Base-by-base conservation (phyloP, 305 asterid species). In the Fraxinus nigra region DNA sequence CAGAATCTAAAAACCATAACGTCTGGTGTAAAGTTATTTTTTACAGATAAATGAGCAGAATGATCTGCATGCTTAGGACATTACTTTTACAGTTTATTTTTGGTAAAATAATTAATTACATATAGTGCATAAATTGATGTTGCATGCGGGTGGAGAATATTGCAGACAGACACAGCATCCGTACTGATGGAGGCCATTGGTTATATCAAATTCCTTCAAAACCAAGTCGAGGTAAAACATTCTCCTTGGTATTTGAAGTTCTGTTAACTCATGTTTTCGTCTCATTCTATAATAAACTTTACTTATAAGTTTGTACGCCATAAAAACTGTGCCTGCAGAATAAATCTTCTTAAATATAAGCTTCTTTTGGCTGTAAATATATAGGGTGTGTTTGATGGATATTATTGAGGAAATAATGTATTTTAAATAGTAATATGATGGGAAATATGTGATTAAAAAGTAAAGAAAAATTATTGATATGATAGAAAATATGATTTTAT, bases 141-240 rank as follows among this genome's bases (percentile, higher is more conserved):
- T 70, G 80, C 82, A 76, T 83, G 85, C 72, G 67, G 74, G 28
- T 43, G 54, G 54, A 43, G 80, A 87, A 88, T 88, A 82, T 86
- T 88, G 79, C 93, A 95, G 98, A 94, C 98, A 85, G 98, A 94
- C 89, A 94, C 98, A 82, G 98, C 98, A 84, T 93, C 98, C 82
- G 98, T 94, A 85, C 93, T 94, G 5, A 93, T 93, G 32, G 32
- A 28, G 2, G 32, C 98, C 87, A 93, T 92, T 80, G 98, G 98
- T 73, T 94, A 93, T 46, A 94, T 94, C 91, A 94, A 94, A 92
- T 93, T 94, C 87, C 91, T 95, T 78, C 98, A 95, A 79, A 86
- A 43, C 84, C 98, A 93, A 92, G 96, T 95, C 54, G 98, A 95
- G 98, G 98, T 92, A 91, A 81, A 81, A 85, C 88, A 84, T 88